Base-by-base conservation (phyloP, 805 yeast genomes). In the Myxozyma melibiosi region DNA sequence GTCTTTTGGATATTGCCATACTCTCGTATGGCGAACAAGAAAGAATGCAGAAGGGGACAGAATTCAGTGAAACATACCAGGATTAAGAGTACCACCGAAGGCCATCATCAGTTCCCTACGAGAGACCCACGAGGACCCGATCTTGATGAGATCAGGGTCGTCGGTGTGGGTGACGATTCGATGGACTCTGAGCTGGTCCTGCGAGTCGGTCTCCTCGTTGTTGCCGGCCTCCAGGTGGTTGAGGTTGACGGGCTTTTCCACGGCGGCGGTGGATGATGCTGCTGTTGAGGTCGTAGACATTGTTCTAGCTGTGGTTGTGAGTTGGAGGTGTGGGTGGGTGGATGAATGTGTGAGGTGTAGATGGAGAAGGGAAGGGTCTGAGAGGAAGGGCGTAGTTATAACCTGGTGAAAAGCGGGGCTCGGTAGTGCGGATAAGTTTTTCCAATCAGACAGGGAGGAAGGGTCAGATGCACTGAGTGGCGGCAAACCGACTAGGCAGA, bases 71-170 rank as follows among this genome's bases (percentile, higher is more conserved):
- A 6, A 50, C 62, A 37, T 57, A 64, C 90, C 94, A 18, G 92
- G 89, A 64, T 84, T 84, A 69, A 87, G 74, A 18, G 86, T 78
- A 84, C 96, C 96, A 71, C 96, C 96, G 51, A 71, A 72, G 34
- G 75, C 75, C n/a, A 58, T 63, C 44, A 70, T 41, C 37, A 72
- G 65, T 34, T 72, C 75, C 51, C 77, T 70, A 65, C 78, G 81
- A 53, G 82, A 76, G 60, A 85, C 89, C 70, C 80, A 84, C 61
- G 85, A 84, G 66, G 83, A 79, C 3, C 96, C 96, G 63, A 89
- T 80, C 61, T 76, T 82, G 55, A 89, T 77, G 68, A 82, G 84
- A 44, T 85, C 86, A 40, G 58, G 58, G 44, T 83, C 83, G 65
- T 84, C 65, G 28, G 25, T 14, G 31, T 58, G 46, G 28, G 54